Base-by-base conservation (phyloP, 768 basidiomycete genomes). In the Serpula lacrymans region DNA sequence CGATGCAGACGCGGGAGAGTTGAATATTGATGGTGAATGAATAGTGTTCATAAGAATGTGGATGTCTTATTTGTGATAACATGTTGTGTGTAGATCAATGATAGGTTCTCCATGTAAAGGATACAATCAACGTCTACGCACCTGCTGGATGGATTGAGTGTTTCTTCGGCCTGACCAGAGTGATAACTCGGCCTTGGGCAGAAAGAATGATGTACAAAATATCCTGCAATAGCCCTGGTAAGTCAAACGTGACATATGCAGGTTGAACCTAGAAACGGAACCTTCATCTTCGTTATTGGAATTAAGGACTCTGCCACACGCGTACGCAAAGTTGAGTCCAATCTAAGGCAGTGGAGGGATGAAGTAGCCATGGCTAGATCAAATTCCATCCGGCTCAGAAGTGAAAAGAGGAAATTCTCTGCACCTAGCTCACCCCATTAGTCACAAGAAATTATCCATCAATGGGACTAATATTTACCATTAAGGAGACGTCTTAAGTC, bases 61-160 rank as follows among this genome's bases (percentile, higher is more conserved):
- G 14, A 99, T 79, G 55, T 98, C 96, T 82, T 57, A 23, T 13
- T 35, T 52, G 37, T 14, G 27, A 18, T 13, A 20, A 5, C 14
- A 30, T 22, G 28, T 8, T 33, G 18, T 35, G 16, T 14, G 23
- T 22, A 9, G 9, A 40, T 44, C 39, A 16, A 29, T 13, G 21
- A 36, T n/a, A 26, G 8, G 3, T 35, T 23, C 14, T 28, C 39
- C 22, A 30, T 27, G 21, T 6, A 26, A 11, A 28, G 26, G 27
- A 31, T 2, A 46, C 5, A 14, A 21, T n/a, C n/a, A n/a, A n/a
- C n/a, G n/a, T n/a, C n/a, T n/a, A 48, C 68, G 38, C 50, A 86
- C 90, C 90, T 31, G 88, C 81, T 14, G 93, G 93, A 58, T 99
- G 93, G 51, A 99, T 92, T 0, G 91, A 93, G 55, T 97, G 95